Base-by-base conservation (phyloP, 768 basidiomycete genomes). In the Grammothele lineata region DNA sequence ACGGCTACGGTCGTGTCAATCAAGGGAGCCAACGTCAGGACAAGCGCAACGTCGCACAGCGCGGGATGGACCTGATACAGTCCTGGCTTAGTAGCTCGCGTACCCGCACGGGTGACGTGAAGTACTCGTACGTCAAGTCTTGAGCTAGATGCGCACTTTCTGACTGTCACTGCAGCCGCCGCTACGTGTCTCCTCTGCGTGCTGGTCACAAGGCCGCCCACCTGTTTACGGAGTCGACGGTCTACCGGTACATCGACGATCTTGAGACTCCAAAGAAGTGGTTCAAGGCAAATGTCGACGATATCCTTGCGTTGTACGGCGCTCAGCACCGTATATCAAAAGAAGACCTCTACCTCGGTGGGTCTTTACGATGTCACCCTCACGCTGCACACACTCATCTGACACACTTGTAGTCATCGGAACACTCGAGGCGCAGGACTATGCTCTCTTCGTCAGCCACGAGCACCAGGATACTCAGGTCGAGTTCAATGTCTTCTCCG, bases 371-470 rank as follows among this genome's bases (percentile, higher is more conserved):
- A 5, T 19, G 15, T 10, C 30, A 30, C 7, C 14, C 14, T 30
- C 27, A 30, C n/a, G n/a, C n/a, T n/a, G n/a, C n/a, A n/a, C n/a
- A n/a, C n/a, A n/a, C n/a, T 30, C 27, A 30, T 30, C 27, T 14
- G 27, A 30, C 27, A 14, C 27, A 7, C 27, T 30, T 10, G 15
- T 38, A 77, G 77, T 89, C 19, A 78, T 90, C 25, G 89, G 89
- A 4, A 75, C 83, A 0, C 70, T 92, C 3, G 76, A 79, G 38
- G 76, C 88, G 6, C 74, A 79, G 0, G 83, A 86, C 46, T 86
- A 87, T 63, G 88, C 80, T 0, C 65, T 87, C 21, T 82, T 89
- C 53, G 87, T 90, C 30, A 85, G 84, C 56, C 83, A 88, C 48
- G 70, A 70, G 48, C 84, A 87, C 63, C 77, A 73, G 2, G 75